A percentile compares a stretch with the other conserved stretches of the same genome.
phyloP scores from a whole-genome alignment of 768 basidiomycete species.

The Dacryopinax spathularia region DNA sequence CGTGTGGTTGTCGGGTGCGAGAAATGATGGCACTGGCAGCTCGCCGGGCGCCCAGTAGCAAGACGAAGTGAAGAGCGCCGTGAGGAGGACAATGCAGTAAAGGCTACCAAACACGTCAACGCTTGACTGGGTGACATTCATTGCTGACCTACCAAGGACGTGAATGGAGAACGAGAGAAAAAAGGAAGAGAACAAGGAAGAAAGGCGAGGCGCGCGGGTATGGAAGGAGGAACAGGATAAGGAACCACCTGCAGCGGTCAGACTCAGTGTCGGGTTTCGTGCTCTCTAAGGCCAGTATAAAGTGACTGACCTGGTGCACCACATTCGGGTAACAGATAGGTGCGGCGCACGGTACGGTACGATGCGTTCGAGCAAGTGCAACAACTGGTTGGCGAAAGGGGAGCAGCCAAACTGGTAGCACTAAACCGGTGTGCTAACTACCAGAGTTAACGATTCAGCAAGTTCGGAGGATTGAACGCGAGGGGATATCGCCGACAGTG shows the following conservation, averaged over 20 bases:
- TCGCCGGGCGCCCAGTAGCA: conserved; percentile 77
- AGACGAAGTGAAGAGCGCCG: conserved; percentile 71
- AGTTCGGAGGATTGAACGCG: not conserved
- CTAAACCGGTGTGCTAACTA: no score
- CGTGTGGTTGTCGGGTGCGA: conserved; percentile 6
- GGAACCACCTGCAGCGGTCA: conserved; percentile 6
- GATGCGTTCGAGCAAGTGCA: no score
- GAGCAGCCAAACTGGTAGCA: no score
- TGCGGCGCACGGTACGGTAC: no score
- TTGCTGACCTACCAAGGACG: conserved; percentile 54
- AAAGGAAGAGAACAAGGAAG: conserved; percentile 61
- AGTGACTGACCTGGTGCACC: conserved; percentile 12
- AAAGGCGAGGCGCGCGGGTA: conserved; percentile 67
- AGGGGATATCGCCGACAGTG: not conserved
- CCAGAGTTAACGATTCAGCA: no score
- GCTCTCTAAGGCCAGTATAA: no score
- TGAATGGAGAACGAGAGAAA: conserved; percentile 66
- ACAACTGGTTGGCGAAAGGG: no score
- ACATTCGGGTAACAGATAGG: conserved; percentile 2
- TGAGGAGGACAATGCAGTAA: conserved; percentile 71
- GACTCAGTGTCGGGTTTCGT: no score
- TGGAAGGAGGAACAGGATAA: conserved; percentile 13
- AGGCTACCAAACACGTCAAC: conserved; percentile 36
- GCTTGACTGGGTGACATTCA: not conserved
- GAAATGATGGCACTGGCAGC: conserved; percentile 28